A percentile compares a stretch with the other conserved stretches of the same genome.
Conservation (phyloP, 1,284 basidiomycete genomes). For the Cystobasidium sp. region DNA sequence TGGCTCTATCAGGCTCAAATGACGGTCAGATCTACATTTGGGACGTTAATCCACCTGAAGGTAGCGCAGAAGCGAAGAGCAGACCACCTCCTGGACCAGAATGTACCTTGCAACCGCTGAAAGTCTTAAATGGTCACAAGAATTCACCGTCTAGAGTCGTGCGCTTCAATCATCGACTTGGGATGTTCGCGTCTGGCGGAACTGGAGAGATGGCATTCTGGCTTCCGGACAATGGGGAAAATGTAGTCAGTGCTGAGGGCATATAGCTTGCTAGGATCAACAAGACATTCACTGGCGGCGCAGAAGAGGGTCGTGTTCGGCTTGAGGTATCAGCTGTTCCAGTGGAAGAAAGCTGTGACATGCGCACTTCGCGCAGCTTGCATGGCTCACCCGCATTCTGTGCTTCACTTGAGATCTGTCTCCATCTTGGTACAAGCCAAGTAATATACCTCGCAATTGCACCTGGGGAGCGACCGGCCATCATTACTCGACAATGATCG, state of each 20-base stretch:
- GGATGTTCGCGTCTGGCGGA: constrained; percentile 87
- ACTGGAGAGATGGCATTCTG: constrained; percentile 61
- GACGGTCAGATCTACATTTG: constrained; percentile 79
- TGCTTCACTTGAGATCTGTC: too few species aligned
- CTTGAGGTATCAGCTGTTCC: too few species aligned
- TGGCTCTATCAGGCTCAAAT: constrained; percentile 67
- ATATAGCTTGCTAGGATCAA: too few species aligned
- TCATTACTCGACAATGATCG: too few species aligned
- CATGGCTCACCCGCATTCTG: too few species aligned
- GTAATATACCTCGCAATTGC: too few species aligned
- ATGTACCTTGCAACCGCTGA: constrained; percentile 65
- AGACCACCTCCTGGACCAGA: constrained; percentile 50
- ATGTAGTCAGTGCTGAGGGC: background rate
- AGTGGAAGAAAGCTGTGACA: too few species aligned
- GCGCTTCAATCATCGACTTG: constrained; percentile 80
- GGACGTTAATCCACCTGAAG: constrained; percentile 64
- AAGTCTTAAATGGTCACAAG: constrained; percentile 72
- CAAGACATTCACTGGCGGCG: too few species aligned
- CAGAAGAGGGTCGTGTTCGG: too few species aligned
- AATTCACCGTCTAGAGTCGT: constrained; percentile 77
- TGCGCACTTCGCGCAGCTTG: too few species aligned
- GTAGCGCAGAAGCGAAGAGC: constrained; percentile 39
- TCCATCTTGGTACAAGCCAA: too few species aligned
- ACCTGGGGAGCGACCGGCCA: too few species aligned
- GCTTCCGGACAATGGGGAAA: constrained; percentile 18